Percentiles rank a stretch among this genome's conserved stretches.
Conservation (phyloP, 352 stramenopile species). For the Sclerospora graminicola region DNA sequence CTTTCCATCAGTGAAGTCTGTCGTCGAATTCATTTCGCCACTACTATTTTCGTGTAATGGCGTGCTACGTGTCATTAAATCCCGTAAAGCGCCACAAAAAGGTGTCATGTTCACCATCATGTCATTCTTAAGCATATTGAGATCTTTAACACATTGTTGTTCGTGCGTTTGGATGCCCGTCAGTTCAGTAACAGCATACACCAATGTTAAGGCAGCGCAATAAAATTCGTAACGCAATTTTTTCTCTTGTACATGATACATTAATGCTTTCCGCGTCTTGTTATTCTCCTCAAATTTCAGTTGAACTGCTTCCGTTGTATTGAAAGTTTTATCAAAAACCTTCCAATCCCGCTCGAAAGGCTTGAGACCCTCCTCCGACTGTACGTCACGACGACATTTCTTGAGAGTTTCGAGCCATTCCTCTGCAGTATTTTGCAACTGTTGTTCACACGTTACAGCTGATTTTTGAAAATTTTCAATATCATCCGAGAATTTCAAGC, state of each 20-base stretch:
- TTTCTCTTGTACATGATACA: conserved; percentile 1
- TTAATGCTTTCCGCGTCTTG: background rate
- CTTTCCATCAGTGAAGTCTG: background rate
- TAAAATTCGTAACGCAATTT: conserved; percentile 8
- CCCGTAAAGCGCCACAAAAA: conserved; percentile 1
- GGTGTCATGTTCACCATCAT: conserved; percentile 7
- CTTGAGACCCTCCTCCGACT: background rate
- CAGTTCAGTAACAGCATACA: background rate
- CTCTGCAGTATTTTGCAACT: conserved; percentile 1
- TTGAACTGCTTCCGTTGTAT: conserved; percentile 1
- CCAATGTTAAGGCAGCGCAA: background rate
- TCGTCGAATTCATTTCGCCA: background rate
- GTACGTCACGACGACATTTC: background rate
- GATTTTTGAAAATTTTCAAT: background rate
- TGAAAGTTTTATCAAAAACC: conserved; percentile 6
- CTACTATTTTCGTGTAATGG: background rate
- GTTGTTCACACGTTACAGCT: background rate
- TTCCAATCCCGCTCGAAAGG: background rate
- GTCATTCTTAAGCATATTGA: background rate
- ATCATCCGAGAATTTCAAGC: background rate
- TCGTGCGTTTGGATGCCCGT: background rate
- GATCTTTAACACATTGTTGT: background rate
- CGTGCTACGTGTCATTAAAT: background rate
- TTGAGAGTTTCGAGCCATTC: conserved; percentile 2
- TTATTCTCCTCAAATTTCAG: background rate